Percentiles rank a stretch among this genome's conserved stretches.
Evolutionary conservation across 1,284 basidiomycete genomes (phyloP).

Genomic region (Rhizoctonia solani): DNA sequence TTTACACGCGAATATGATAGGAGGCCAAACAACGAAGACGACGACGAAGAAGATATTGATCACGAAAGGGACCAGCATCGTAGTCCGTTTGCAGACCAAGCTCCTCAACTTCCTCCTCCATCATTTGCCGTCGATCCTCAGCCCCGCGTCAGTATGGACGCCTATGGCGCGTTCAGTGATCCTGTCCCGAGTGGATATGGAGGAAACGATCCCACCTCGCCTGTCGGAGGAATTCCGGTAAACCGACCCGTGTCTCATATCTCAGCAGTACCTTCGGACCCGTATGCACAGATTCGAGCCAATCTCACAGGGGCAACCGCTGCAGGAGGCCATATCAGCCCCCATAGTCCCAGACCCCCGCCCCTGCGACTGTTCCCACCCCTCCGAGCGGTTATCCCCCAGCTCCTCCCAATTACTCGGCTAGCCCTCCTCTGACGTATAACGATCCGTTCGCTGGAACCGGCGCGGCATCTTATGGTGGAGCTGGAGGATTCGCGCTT

Average conservation of each 20-base stretch:
- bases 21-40: slow-evolving; percentile 10
- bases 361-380: neutral
- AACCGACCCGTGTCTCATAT: slow-evolving; percentile 60
- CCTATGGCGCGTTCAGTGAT: slow-evolving; percentile 85
- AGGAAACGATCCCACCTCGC: slow-evolving; percentile 46
- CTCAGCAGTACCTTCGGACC: slow-evolving; percentile 58
- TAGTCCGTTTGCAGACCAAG: slow-evolving; percentile 35
- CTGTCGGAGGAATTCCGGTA: slow-evolving; percentile 50
- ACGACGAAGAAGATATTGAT: slow-evolving; percentile 35
- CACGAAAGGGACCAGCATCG: slow-evolving; percentile 37
- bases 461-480: slow-evolving; percentile 12
- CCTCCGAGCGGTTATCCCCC: neutral
- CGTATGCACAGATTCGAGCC: slow-evolving; percentile 74
- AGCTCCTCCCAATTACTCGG: slow-evolving; percentile 12
- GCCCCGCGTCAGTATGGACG: slow-evolving; percentile 73
- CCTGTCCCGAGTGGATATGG: slow-evolving; percentile 72
- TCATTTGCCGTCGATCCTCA: slow-evolving; percentile 37
- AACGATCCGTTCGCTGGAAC: neutral
- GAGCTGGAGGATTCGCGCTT: slow-evolving; percentile 18
- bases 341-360: slow-evolving; percentile 1
- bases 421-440: slow-evolving; percentile 6
- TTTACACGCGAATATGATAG: slow-evolving; percentile 32
- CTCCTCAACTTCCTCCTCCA: slow-evolving; percentile 34
- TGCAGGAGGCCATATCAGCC: neutral
- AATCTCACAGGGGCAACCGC: slow-evolving; percentile 46